Conservation (phyloP, 371 early-diverging fungal genomes). For the Quaeritorhiza haematococci region DNA sequence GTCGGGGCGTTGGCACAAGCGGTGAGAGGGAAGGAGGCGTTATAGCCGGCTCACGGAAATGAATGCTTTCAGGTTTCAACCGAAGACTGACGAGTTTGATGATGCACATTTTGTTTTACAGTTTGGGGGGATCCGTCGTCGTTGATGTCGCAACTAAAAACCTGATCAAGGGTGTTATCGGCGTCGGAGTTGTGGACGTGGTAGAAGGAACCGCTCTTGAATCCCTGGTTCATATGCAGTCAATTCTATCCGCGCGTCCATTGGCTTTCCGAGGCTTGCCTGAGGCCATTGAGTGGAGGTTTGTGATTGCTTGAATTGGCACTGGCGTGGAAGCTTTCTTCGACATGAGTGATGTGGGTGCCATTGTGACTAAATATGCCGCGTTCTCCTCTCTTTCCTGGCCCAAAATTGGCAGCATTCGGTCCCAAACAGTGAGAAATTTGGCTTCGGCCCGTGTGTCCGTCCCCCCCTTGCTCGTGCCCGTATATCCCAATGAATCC, state of each 20-base stretch:
- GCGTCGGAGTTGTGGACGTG: slow-evolving; percentile 79
- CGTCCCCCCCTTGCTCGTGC: slow-evolving; percentile 59
- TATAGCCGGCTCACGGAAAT: no score
- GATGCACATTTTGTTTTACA: slow-evolving; percentile 18
- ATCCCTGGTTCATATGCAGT: slow-evolving; percentile 62
- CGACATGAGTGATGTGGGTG: neutral
- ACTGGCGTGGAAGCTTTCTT: neutral
- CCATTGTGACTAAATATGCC: no score
- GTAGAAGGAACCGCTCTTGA: slow-evolving; percentile 84
- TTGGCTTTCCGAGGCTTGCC: slow-evolving; percentile 48
- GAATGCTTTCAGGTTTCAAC: neutral
- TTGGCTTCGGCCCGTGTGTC: slow-evolving; percentile 71
- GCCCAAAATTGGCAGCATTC: slow-evolving; percentile 59
- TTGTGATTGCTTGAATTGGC: neutral
- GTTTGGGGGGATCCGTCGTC: slow-evolving; percentile 88
- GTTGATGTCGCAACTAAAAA: slow-evolving; percentile 60
- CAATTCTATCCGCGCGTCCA: slow-evolving; percentile 59
- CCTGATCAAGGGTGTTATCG: slow-evolving; percentile 55
- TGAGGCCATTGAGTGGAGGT: slow-evolving; percentile 69
- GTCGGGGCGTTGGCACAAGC: no score
- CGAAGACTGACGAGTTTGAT: neutral
- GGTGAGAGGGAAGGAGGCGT: no score
- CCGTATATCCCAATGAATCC: no score
- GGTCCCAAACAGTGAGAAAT: slow-evolving; percentile 47
- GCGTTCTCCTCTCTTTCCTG: no score